Evolutionary conservation across 2,329 filamentous ascomycete genomes (phyloP).

Genomic region (Venturia pyrina): DNA sequence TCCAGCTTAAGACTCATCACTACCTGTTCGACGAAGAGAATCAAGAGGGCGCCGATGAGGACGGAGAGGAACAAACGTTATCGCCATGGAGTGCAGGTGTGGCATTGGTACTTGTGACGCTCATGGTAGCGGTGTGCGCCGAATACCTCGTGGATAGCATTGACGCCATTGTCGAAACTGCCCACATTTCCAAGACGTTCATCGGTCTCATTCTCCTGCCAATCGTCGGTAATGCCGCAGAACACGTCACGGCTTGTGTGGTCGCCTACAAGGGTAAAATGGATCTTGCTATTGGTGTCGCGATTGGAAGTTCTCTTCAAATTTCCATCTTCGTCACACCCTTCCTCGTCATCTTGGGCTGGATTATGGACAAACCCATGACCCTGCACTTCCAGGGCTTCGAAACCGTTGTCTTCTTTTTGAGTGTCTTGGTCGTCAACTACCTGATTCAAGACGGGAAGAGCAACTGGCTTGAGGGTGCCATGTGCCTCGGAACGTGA

Average conservation of each 20-base stretch:
- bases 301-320: slow-evolving; percentile 44
- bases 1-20: slow-evolving; percentile 43
- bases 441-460: slow-evolving; percentile 78
- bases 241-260: slow-evolving; percentile 45
- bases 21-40: slow-evolving; percentile 35
- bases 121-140: slow-evolving; percentile 41
- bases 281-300: slow-evolving; percentile 46
- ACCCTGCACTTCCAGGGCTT: slow-evolving; percentile 79
- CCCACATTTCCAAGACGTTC: slow-evolving; percentile 45
- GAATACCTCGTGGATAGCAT: slow-evolving; percentile 46
- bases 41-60: slow-evolving; percentile 23
- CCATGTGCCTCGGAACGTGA: slow-evolving; percentile 42
- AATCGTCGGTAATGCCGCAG: slow-evolving; percentile 47
- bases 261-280: slow-evolving; percentile 49
- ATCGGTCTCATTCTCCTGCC: slow-evolving; percentile 47
- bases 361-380: slow-evolving; percentile 44
- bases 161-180: slow-evolving; percentile 41
- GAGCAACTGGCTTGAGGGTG: slow-evolving; percentile 79
- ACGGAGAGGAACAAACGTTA: slow-evolving; percentile 31
- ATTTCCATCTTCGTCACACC: slow-evolving; percentile 50
- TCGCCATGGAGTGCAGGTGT: slow-evolving; percentile 35
- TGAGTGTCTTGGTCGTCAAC: slow-evolving; percentile 77
- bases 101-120: slow-evolving; percentile 37
- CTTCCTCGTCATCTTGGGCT: slow-evolving; percentile 46
- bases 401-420: slow-evolving; percentile 78